Base-by-base conservation (phyloP, 2,329 filamentous ascomycete genomes). In the Trichoderma aggressivum region DNA sequence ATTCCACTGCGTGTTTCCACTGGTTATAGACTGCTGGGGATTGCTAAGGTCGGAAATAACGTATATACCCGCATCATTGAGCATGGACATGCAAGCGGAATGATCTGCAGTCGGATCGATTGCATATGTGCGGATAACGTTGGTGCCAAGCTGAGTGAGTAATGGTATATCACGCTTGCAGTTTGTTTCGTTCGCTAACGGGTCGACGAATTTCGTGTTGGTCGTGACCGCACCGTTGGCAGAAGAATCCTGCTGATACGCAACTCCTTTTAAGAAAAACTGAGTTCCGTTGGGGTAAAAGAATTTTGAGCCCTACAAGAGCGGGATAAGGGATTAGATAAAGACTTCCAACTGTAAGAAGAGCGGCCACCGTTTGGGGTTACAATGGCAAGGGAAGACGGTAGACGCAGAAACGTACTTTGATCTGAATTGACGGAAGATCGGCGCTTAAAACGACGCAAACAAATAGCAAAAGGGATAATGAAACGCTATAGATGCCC, bases 41-140 rank as follows among this genome's bases (percentile, higher is more conserved):
- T 97, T 90, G 26, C 91, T 92, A 75, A 99, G 85, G 86, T 99
- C 96, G 75, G 94, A 92, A 77, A 99, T 89, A 78, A 99, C 91
- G 82, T 98, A 99, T 85, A 99, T 98, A 78, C 94, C 95, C 70
- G 92, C 92, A 72, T 92, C 89, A 71, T 92, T 87, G 61, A 99
- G 88, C 75, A 93, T 81, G 75, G 87, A 85, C 94, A 99, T 98
- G 85, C 96, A 98, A 63, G 86, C 87, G 67, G 87, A 86, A 84
- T 99, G 96, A 83, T 97, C 86, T 75, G 86, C 81, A 12, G 86
- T 89, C 26, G 95, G 93, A 84, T 98, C 89, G 78, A 98, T 89
- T 76, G 95, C 94, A 82, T 99, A 99, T 69, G 96, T 94, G 82
- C 96, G 95, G 82, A 99, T 95, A 77, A 91, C 90, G 85, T 99